phyloP scores from a whole-genome alignment of 2,329 filamentous ascomycete genomes.

The Bipolaris sorokiniana region DNA sequence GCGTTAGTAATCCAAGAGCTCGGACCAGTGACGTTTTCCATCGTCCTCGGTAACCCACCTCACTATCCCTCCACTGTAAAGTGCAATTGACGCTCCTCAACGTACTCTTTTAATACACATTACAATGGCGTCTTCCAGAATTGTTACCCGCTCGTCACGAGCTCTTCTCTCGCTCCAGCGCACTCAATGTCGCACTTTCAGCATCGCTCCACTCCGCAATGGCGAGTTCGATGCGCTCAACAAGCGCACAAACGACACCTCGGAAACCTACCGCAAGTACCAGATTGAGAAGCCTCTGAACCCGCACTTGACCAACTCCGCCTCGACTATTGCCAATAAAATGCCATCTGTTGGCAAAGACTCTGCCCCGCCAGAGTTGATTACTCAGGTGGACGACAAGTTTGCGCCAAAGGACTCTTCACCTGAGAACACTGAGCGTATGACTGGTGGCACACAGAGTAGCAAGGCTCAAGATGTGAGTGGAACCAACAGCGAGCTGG shows the following conservation, averaged over 20 bases:
- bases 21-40: constrained; percentile 32
- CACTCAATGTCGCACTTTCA: constrained; percentile 48
- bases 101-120: constrained; percentile 9
- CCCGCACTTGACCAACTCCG: constrained; percentile 68
- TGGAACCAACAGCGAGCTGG: constrained; percentile 35
- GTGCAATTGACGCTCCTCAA: constrained; percentile 22
- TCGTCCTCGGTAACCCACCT: constrained; percentile 27
- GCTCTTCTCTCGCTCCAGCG: constrained; percentile 45
- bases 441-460: constrained; percentile 68
- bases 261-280: constrained; percentile 60
- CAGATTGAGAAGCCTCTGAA: constrained; percentile 65
- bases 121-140: constrained; percentile 56
- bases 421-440: constrained; percentile 67
- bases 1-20: constrained; percentile 27
- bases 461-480: constrained; percentile 48
- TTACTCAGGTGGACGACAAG: constrained; percentile 62
- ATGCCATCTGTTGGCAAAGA: constrained; percentile 66
- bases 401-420: constrained; percentile 65
- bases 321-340: constrained; percentile 67
- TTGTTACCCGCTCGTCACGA: constrained; percentile 55
- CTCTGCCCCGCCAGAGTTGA: constrained; percentile 64
- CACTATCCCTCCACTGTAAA: constrained; percentile 9
- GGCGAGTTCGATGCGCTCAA: constrained; percentile 53
- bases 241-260: constrained; percentile 60
- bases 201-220: constrained; percentile 43